Evolutionary conservation across 805 yeast genomes (phyloP).

Genomic region (Vanderwaltozyma yarrowii): DNA sequence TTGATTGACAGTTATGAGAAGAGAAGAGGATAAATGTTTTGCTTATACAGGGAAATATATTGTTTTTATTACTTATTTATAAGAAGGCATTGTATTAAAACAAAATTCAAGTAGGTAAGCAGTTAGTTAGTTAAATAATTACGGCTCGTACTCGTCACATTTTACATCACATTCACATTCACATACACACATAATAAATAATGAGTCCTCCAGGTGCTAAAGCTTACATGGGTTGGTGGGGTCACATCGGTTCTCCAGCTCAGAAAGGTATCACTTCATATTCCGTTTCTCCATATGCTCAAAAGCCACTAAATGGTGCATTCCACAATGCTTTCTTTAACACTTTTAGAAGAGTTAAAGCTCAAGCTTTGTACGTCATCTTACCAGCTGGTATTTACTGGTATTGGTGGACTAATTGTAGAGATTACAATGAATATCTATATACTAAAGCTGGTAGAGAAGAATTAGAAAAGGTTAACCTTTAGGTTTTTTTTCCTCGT

Average conservation of each 20-base stretch:
- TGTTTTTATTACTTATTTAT: too few relatives aligned
- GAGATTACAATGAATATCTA: constrained; percentile 85
- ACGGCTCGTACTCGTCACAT: too few relatives aligned
- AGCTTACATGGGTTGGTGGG: constrained; percentile 97
- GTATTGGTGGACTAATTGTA: constrained; percentile 78
- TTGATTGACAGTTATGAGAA: too few relatives aligned
- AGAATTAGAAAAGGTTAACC: constrained; percentile 62
- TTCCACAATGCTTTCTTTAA: constrained; percentile 82
- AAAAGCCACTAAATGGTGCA: constrained; percentile 82
- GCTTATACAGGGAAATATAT: too few relatives aligned
- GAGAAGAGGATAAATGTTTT: too few relatives aligned
- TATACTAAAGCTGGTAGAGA: constrained; percentile 98
- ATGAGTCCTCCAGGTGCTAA: constrained; percentile 71
- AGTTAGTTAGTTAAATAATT: too few relatives aligned
- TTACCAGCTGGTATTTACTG: constrained; percentile 75
- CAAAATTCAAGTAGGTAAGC: too few relatives aligned
- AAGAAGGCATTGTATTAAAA: too few relatives aligned
- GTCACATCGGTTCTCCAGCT: constrained; percentile 74
- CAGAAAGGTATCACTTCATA: constrained; percentile 82
- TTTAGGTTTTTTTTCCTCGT: too few relatives aligned
- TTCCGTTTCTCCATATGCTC: constrained; percentile 89
- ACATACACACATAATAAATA: too few relatives aligned
- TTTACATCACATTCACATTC: too few relatives aligned
- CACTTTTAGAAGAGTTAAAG: constrained; percentile 85
- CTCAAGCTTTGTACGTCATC: constrained; percentile 68